A percentile compares a stretch with the other conserved stretches of the same genome.
Conservation (phyloP, 306 rosid species). For the Pyrus bretschneideri region DNA sequence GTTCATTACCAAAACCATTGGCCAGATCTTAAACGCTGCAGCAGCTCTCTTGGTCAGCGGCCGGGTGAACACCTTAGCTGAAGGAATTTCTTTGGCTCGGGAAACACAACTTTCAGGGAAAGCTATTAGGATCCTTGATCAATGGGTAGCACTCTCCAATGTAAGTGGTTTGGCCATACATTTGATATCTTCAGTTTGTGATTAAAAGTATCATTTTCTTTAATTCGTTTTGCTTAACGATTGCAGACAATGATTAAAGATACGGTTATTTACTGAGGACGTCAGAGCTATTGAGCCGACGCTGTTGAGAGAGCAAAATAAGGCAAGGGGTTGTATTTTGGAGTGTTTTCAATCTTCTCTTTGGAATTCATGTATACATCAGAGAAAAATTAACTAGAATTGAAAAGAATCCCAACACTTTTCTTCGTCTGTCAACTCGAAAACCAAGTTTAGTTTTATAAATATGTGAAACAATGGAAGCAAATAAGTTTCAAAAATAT, state of each 20-base stretch:
- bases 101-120: slow-evolving; percentile 74
- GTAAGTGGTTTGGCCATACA: slow-evolving; percentile 29
- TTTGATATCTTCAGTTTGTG: slow-evolving; percentile 1
- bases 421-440: neutral
- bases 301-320: neutral
- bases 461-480: neutral
- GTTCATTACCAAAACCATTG: slow-evolving; percentile 9
- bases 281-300: neutral
- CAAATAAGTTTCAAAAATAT: neutral
- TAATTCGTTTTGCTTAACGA: neutral
- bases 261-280: slow-evolving; percentile 4
- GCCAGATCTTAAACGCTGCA: slow-evolving; percentile 78
- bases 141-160: slow-evolving; percentile 56
- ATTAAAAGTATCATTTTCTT: neutral
- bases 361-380: neutral
- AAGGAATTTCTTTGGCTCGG: slow-evolving; percentile 70
- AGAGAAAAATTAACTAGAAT: neutral
- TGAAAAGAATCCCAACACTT: neutral
- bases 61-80: slow-evolving; percentile 48
- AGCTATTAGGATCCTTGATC: slow-evolving; percentile 63
- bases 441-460: neutral
- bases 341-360: neutral
- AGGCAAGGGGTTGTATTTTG: neutral
- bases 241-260: slow-evolving; percentile 44
- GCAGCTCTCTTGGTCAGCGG: slow-evolving; percentile 76